A percentile compares a stretch with the other conserved stretches of the same genome.
Evolutionary conservation across 2,329 filamentous ascomycete genomes (phyloP).

Genomic region (Fusarium aywerte): DNA sequence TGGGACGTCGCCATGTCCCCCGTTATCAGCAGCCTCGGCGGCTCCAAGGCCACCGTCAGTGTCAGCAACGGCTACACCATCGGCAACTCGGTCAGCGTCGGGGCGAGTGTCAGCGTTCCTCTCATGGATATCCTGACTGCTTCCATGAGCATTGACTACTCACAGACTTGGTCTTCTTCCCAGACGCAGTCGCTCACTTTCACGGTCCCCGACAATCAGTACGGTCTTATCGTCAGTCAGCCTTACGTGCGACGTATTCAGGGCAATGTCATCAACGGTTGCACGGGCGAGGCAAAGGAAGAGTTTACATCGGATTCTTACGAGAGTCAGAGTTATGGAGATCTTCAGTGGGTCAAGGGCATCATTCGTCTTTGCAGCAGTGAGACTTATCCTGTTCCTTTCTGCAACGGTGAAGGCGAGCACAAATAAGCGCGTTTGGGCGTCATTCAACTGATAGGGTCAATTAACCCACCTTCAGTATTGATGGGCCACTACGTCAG

Average conservation of each 20-base stretch:
- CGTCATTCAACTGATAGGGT: background rate
- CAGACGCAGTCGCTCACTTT: constrained; percentile 34
- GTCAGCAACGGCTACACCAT: constrained; percentile 28
- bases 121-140: constrained; percentile 10
- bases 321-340: constrained; percentile 28
- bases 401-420: constrained; percentile 35
- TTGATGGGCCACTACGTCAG: background rate
- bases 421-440: constrained; percentile 7
- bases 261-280: constrained; percentile 31
- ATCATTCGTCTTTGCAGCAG: constrained; percentile 40
- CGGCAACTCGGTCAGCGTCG: constrained; percentile 25
- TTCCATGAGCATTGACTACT: constrained; percentile 27
- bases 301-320: constrained; percentile 33
- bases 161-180: constrained; percentile 26
- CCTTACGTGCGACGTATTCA: constrained; percentile 38
- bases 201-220: constrained; percentile 24
- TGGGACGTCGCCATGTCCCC: constrained; percentile 43
- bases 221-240: constrained; percentile 41
- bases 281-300: constrained; percentile 25
- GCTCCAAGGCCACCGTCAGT: constrained; percentile 25
- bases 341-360: constrained; percentile 42
- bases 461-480: background rate
- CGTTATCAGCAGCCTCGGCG: constrained; percentile 35
- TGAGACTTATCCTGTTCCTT: constrained; percentile 37
- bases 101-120: constrained; percentile 2